These are phyloP conservation scores for Boletus coccyginus DNA, from an alignment of 768 basidiomycete species.

Conservation along the genomic window DNA sequence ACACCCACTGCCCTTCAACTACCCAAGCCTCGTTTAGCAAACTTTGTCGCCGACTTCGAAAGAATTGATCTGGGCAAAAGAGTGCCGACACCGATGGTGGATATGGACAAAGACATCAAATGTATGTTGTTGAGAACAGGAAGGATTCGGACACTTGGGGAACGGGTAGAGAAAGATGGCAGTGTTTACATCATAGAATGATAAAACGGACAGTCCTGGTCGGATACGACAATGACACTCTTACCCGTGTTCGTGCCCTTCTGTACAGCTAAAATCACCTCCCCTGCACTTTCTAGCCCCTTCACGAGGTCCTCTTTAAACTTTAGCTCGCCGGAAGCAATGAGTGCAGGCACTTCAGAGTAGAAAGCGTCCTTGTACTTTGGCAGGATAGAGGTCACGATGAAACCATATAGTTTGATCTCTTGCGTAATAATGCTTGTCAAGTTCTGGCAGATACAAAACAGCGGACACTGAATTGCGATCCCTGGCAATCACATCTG, in stretches of 20 bases:
- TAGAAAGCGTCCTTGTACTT: conserved; percentile 45
- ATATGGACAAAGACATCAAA: conserved; percentile 5
- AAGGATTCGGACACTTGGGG: conserved; percentile 22
- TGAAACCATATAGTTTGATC: conserved; percentile 44
- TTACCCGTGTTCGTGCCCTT: conserved; percentile 37
- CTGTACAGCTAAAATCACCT: conserved; percentile 37
- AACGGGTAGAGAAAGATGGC: conserved; percentile 19
- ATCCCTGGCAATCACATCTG: not conserved
- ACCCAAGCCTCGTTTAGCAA: conserved; percentile 21
- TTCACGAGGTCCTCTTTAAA: conserved; percentile 43
- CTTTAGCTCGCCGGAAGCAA: conserved; percentile 48
- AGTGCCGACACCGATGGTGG: conserved; percentile 8
- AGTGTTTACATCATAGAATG: conserved; percentile 16
- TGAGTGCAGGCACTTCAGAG: conserved; percentile 35
- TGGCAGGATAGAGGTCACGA: conserved; percentile 27
- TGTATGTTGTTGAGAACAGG: conserved; percentile 26
- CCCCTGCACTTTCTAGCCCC: conserved; percentile 42
- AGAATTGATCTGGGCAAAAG: conserved; percentile 5
- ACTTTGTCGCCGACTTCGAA: conserved; percentile 17
- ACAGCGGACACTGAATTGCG: conserved; percentile 6
- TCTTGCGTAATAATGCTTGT: conserved; percentile 38
- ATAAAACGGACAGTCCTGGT: not conserved
- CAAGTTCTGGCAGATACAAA: conserved; percentile 31
- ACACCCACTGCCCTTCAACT: not conserved
- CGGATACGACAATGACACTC: conserved; percentile 12